These are phyloP conservation scores for Solioccasus polychromus DNA, from an alignment of 768 basidiomycete species.

Conservation along the genomic window DNA sequence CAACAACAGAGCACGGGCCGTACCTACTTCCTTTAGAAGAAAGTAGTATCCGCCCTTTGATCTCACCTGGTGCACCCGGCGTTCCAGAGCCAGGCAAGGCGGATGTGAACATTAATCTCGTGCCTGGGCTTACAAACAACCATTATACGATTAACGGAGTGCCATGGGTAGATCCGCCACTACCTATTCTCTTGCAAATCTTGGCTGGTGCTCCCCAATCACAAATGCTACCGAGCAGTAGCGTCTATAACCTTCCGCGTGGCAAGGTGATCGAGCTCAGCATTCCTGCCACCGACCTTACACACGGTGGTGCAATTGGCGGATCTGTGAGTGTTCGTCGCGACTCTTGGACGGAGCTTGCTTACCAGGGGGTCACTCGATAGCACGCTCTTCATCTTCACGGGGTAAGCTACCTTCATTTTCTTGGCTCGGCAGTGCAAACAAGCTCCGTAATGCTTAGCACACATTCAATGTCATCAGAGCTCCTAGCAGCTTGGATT, in stretches of 20 bases:
- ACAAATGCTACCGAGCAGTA: constrained; percentile 11
- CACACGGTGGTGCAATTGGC: constrained; percentile 27
- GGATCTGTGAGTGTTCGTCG: constrained; percentile 23
- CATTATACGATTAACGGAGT: constrained; percentile 10
- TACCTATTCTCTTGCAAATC: constrained; percentile 22
- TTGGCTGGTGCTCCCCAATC: constrained; percentile 21
- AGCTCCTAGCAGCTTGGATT: constrained; percentile 36
- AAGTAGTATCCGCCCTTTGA: constrained; percentile 15
- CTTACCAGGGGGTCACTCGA: neutral
- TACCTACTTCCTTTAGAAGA: constrained; percentile 14
- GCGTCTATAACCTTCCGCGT: constrained; percentile 14
- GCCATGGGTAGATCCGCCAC: constrained; percentile 4
- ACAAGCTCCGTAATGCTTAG: constrained; percentile 17
- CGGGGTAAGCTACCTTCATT: constrained; percentile 8
- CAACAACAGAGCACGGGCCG: constrained; percentile 20
- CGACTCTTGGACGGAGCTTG: neutral
- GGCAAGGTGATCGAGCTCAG: constrained; percentile 18
- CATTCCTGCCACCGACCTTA: constrained; percentile 11
- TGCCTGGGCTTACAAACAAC: neutral
- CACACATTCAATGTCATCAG: constrained; percentile 42
- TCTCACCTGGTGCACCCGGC: constrained; percentile 23
- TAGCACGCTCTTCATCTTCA: constrained; percentile 25
- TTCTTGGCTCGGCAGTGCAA: neutral
- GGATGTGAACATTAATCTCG: constrained; percentile 25
- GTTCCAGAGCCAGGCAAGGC: constrained; percentile 19